These are phyloP conservation scores for Globisporangium viniferum DNA, from an alignment of 352 stramenopile species.

Conservation along the genomic window DNA sequence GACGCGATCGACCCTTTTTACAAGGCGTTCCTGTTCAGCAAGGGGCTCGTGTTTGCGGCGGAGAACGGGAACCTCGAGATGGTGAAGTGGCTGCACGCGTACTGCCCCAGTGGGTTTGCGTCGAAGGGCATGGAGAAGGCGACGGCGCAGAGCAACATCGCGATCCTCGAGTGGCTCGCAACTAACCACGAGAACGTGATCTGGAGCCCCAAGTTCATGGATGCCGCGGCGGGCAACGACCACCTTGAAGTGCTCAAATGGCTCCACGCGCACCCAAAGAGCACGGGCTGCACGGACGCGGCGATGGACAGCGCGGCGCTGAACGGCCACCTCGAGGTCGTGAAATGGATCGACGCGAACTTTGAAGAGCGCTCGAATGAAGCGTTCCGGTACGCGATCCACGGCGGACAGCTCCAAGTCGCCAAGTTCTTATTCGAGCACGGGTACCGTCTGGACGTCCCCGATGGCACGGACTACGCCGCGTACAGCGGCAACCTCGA, in stretches of 20 bases:
- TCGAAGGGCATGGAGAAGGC: slow-evolving; percentile 19
- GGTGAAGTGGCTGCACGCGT: slow-evolving; percentile 17
- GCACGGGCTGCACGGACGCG: slow-evolving; percentile 14
- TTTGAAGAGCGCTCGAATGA: slow-evolving; percentile 10
- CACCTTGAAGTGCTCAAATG: slow-evolving; percentile 17
- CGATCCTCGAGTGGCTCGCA: slow-evolving; percentile 13
- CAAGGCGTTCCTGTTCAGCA: slow-evolving; percentile 10
- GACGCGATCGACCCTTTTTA: slow-evolving; percentile 9
- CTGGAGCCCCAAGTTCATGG: slow-evolving; percentile 15
- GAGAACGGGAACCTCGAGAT: slow-evolving; percentile 14
- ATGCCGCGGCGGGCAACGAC: slow-evolving; percentile 9
- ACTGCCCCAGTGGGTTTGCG: slow-evolving; percentile 13
- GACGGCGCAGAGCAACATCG: slow-evolving; percentile 7
- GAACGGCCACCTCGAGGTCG: slow-evolving; percentile 19
- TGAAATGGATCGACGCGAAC: slow-evolving; percentile 21
- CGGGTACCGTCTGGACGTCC: slow-evolving; percentile 3
- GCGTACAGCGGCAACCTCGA: slow-evolving; percentile 13
- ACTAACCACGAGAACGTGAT: slow-evolving; percentile 10
- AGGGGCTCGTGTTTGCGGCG: slow-evolving; percentile 10
- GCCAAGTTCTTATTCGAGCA: slow-evolving; percentile 14
- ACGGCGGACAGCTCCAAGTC: slow-evolving; percentile 12
- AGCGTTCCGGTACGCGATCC: slow-evolving; percentile 13
- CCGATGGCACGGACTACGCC: slow-evolving; percentile 14
- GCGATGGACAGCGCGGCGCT: slow-evolving; percentile 25
- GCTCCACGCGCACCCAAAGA: slow-evolving; percentile 13